Base-by-base conservation (phyloP, 2,329 filamentous ascomycete genomes). In the Fusarium algeriense region DNA sequence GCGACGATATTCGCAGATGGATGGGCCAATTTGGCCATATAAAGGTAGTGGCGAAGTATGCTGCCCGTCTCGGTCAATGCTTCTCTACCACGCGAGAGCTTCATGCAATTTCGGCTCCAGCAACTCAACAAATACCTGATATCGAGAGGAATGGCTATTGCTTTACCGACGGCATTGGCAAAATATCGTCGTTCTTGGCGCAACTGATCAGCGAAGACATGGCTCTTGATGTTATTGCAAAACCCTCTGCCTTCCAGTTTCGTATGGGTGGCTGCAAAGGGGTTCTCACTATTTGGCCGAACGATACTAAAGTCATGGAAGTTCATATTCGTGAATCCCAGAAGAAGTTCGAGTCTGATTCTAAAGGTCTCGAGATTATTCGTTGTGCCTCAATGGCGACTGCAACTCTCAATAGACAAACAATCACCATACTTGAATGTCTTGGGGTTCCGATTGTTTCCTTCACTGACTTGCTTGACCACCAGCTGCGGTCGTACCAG, bases 161-260 rank as follows among this genome's bases (percentile, higher is more conserved):
- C 66, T 99, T 98, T 78, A 96, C 93, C 0, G 96, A 99, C 76
- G 96, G 96, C 0, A 93, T 98, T 6, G 96, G 96, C 3, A 97
- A 94, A 78, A 93, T 99, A n/a, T 98, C 95, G 0, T 82, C 81
- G 1, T 91, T 93, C 64, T 83, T 97, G 26, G 93, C 94, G 1
- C 84, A 89, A 32, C 88, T 96, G 81, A 89, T 97, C 46, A 88
- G 91, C 12, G 83, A 88, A 17, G 92, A 96, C 70, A 88, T 97
- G 67, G 86, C 87, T 1, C 78, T 94, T 34, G 82, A 85, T 23
- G 85, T 85, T 15, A 80, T 86, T 3, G 81, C 85, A 4, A 83
- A 89, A 8, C 95, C 96, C 0, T 97, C 94, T 0, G 92, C 93
- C 0, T 95, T 93, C 72, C 96, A 99, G 75, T 97, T 98, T 76